phyloP scores from a whole-genome alignment of 2,329 filamentous ascomycete genomes.

The Fusarium sp. region DNA sequence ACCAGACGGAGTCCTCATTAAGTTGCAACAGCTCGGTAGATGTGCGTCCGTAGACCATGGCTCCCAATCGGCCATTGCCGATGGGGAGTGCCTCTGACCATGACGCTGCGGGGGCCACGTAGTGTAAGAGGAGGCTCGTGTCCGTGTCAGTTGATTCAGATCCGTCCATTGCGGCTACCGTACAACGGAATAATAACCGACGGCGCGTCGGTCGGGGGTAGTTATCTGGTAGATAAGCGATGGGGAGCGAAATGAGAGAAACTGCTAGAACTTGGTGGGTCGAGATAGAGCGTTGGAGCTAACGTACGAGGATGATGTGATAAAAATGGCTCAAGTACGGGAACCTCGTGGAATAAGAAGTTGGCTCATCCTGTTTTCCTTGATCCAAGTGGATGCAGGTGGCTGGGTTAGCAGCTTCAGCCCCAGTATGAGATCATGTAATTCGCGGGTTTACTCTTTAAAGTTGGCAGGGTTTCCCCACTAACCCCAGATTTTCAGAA shows the following conservation, averaged over 20 bases:
- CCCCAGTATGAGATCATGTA: slow-evolving; percentile 6
- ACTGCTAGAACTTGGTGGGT: not conserved
- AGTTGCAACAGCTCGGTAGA: slow-evolving; percentile 57
- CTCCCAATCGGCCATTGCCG: slow-evolving; percentile 60
- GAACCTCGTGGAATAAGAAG: not conserved
- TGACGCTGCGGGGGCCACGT: slow-evolving; percentile 40
- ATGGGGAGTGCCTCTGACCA: slow-evolving; percentile 58
- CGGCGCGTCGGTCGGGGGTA: not conserved
- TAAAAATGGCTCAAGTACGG: not conserved
- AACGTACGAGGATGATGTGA: not conserved
- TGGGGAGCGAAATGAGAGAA: no score
- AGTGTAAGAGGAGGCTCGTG: slow-evolving; percentile 39
- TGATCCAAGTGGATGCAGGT: not conserved
- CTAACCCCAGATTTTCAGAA: not conserved
- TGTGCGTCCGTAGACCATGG: slow-evolving; percentile 59
- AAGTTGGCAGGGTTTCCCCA: slow-evolving; percentile 8
- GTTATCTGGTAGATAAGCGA: not conserved
- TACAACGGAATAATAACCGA: no score
- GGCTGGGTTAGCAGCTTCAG: not conserved
- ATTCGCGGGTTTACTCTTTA: not conserved
- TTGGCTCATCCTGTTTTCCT: not conserved
- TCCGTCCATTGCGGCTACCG: slow-evolving; percentile 7
- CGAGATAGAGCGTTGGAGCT: not conserved
- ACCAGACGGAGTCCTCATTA: slow-evolving; percentile 64
- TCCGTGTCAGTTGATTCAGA: not conserved